These are phyloP conservation scores for Peribolospora kevripleyi DNA, from an alignment of 768 basidiomycete species.

Conservation along the genomic window DNA sequence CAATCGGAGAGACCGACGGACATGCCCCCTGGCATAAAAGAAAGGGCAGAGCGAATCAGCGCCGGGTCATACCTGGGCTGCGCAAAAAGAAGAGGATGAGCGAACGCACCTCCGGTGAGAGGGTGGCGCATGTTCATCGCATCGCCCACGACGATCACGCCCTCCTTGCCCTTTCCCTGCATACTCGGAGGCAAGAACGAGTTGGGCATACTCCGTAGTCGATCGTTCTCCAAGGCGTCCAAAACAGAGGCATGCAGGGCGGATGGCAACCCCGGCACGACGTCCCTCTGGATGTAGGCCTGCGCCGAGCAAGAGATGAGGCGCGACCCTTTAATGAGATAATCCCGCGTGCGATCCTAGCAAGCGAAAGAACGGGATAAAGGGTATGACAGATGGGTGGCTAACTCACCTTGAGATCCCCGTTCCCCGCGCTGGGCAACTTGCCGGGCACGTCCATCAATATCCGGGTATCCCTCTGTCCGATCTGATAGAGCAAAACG, in stretches of 20 bases:
- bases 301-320: conserved; percentile 16
- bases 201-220: conserved; percentile 81
- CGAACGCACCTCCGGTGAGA: conserved; percentile 40
- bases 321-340: neutral
- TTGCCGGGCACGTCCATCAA: conserved; percentile 68
- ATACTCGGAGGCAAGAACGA: conserved; percentile 62
- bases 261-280: conserved; percentile 59
- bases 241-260: conserved; percentile 41
- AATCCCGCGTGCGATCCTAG: neutral
- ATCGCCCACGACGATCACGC: conserved; percentile 69
- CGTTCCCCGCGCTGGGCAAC: conserved; percentile 27
- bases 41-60: neutral
- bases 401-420: conserved; percentile 41
- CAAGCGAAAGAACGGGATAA: neutral
- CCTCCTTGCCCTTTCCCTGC: conserved; percentile 36
- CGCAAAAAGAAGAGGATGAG: neutral
- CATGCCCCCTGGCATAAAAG: conserved; percentile 49
- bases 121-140: conserved; percentile 99
- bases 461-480: conserved; percentile 63
- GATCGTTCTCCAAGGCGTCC: conserved; percentile 47
- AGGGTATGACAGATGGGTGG: neutral
- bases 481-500: conserved; percentile 81
- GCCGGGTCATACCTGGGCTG: too few species aligned
- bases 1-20: conserved; percentile 79
- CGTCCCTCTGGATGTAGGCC: conserved; percentile 42